Evolutionary conservation across 164 flowering plant genomes (phyloP), one percentile per base, ranked within the genome.

Genomic region (Stephania japonica): DNA sequence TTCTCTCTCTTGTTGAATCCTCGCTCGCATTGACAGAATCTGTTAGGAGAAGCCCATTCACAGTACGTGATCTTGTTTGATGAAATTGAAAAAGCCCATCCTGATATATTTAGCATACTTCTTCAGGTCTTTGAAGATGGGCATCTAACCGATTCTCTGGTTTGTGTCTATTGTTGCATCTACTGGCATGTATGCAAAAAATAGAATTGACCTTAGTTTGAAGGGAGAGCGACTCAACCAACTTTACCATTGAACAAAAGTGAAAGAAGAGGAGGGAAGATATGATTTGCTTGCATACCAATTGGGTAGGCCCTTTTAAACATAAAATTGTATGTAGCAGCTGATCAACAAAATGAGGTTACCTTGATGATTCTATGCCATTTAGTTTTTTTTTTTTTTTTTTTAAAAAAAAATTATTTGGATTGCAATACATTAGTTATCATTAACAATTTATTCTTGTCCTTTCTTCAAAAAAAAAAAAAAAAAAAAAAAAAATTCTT

Each of bases 1-100:
- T 80, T 70, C 65, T 18, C 61, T 72, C 73, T 70, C 72, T n/a
- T 7, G 72, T 73, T 70, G 73, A 42, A 27, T 44, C 19, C 64
- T 25, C 12, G 70, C 38, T 32, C 38, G 38, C 38, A 42, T 84
- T 93, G 4, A 91, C 97, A 0, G 98, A 93, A 84, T 94, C 98
- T 65, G 85, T 91, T 63, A 81, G 98, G 80, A 90, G 88, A 78
- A 76, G 78, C 32, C 98, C 98, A 70, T 93, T 85, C 77, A 86
- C 94, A 5, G 88, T n/a, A n/a, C n/a, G n/a, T 93, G 38, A 77
- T 93, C 23, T 78, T 93, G 78, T 85, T 93, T 47, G 98, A 93
- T 79, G 98, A 93, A 81, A 90, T 93, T 61, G 98, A 93, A 77
- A 93, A 93, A 79, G 97, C 97, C 68, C 97, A 93, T 83, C 97